Percentiles rank a stretch among this genome's conserved stretches.
Conservation (phyloP, 164 flowering plant species). For the Magnolia sinica region DNA sequence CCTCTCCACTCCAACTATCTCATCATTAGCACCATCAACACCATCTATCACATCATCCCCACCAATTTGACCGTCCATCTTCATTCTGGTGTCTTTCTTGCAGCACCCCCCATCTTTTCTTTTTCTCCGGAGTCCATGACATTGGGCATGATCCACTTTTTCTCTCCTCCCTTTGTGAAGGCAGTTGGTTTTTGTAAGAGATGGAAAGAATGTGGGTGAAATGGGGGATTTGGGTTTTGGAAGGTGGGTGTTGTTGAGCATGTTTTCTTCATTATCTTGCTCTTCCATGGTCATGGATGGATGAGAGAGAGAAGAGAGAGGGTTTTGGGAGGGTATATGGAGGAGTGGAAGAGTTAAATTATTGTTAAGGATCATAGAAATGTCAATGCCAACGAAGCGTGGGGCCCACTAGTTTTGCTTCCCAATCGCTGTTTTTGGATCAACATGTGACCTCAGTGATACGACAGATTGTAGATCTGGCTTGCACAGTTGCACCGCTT, state of each 20-base stretch:
- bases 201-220: not conserved
- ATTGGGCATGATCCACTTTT: not conserved
- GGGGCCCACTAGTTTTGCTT: constrained; percentile 32
- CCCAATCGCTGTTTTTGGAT: constrained; percentile 19
- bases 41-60: constrained; percentile 8
- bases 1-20: constrained; percentile 39
- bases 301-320: constrained; percentile 6
- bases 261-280: not conserved
- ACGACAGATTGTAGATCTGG: not conserved
- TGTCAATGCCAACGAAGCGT: constrained; percentile 48
- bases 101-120: not conserved
- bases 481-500: not conserved
- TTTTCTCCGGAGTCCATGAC: constrained; percentile 5
- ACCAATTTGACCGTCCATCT: not conserved
- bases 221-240: not conserved
- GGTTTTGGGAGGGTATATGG: constrained; percentile 4
- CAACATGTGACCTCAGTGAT: constrained; percentile 7
- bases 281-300: not conserved
- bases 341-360: constrained; percentile 27
- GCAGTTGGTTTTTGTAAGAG: not conserved
- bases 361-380: constrained; percentile 32
- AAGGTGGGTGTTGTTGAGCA: not conserved
- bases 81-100: not conserved
- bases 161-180: not conserved
- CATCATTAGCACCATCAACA: constrained; percentile 23